A percentile compares a stretch with the other conserved stretches of the same genome.
These are phyloP conservation scores for Fusarium buharicum DNA, from an alignment of 2,329 filamentous ascomycete species.

Conservation along the genomic window DNA sequence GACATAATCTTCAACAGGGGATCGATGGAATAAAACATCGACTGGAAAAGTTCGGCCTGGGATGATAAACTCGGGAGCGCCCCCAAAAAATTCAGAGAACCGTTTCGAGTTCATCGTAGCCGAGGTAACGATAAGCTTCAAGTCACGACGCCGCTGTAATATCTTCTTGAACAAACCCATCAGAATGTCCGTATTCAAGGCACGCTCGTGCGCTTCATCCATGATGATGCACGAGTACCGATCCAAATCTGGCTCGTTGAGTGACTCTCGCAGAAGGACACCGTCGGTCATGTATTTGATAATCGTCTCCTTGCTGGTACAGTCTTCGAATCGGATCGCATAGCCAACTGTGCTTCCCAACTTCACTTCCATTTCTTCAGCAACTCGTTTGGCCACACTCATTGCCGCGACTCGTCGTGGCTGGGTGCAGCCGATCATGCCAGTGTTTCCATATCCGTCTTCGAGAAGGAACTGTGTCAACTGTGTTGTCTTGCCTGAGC, in stretches of 20 bases:
- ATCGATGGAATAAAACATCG: constrained; percentile 93
- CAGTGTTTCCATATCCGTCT: constrained; percentile 87
- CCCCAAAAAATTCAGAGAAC: constrained; percentile 95
- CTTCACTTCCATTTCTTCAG: constrained; percentile 96
- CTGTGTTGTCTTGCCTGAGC: constrained; percentile 97
- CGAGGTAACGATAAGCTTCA: constrained; percentile 97
- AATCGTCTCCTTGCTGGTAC: constrained; percentile 91
- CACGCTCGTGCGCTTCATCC: constrained; percentile 98
- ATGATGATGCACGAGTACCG: constrained; percentile 99
- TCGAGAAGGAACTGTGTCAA: constrained; percentile 96
- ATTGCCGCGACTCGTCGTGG: constrained; percentile 96
- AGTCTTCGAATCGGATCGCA: constrained; percentile 98
- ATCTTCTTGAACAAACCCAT: constrained; percentile 99
- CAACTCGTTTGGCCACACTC: constrained; percentile 98
- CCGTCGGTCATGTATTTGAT: constrained; percentile 99
- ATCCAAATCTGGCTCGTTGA: constrained; percentile 92
- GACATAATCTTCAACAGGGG: constrained; percentile 96
- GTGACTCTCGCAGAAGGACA: constrained; percentile 89
- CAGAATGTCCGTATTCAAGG: constrained; percentile 94
- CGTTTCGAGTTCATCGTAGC: constrained; percentile 98
- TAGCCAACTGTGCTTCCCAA: constrained; percentile 91
- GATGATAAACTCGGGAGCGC: constrained; percentile 95
- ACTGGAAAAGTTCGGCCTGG: constrained; percentile 97
- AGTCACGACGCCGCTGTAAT: constrained; percentile 83
- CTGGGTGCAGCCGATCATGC: constrained; percentile 96